Conservation (phyloP, 1,284 basidiomycete genomes). For the Sporisorium iseilematis-ciliati region DNA sequence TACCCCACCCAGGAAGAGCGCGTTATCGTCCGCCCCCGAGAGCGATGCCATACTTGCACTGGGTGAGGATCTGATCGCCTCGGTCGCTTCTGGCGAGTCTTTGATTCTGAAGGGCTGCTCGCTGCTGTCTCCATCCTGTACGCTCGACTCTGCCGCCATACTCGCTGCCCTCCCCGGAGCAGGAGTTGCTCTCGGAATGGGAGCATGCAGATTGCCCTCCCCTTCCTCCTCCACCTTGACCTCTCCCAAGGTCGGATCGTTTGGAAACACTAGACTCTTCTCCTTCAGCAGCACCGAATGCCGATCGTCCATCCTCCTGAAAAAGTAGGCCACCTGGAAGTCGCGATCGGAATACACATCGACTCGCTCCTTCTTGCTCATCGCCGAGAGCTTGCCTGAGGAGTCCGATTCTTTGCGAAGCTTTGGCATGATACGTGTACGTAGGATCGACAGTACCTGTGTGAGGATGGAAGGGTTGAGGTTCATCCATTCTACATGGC, state of each 20-base stretch:
- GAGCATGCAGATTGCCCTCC: slow-evolving; percentile 51
- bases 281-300: slow-evolving; percentile 70
- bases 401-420: slow-evolving; percentile 61
- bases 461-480: slow-evolving; percentile 50
- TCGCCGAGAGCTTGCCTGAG: slow-evolving; percentile 62
- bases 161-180: slow-evolving; percentile 10
- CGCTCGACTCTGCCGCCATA: background rate
- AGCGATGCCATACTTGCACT: slow-evolving; percentile 24
- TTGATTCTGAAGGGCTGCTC: slow-evolving; percentile 35
- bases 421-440: slow-evolving; percentile 68
- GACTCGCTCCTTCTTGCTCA: slow-evolving; percentile 66
- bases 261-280: slow-evolving; percentile 43
- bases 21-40: slow-evolving; percentile 24
- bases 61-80: slow-evolving; percentile 5
- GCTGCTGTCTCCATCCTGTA: slow-evolving; percentile 20
- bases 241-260: slow-evolving; percentile 30
- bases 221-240: slow-evolving; percentile 57
- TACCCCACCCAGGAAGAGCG: slow-evolving; percentile 18
- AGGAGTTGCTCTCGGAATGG: slow-evolving; percentile 35
- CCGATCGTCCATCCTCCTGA: slow-evolving; percentile 64
- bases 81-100: slow-evolving; percentile 35
- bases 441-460: slow-evolving; percentile 63
- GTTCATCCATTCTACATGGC: slow-evolving; percentile 71
- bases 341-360: slow-evolving; percentile 67
- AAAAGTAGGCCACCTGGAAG: slow-evolving; percentile 70